These are phyloP conservation scores for Fraxinus platypoda DNA, from an alignment of 305 asterid genomes.

Conservation along the genomic window DNA sequence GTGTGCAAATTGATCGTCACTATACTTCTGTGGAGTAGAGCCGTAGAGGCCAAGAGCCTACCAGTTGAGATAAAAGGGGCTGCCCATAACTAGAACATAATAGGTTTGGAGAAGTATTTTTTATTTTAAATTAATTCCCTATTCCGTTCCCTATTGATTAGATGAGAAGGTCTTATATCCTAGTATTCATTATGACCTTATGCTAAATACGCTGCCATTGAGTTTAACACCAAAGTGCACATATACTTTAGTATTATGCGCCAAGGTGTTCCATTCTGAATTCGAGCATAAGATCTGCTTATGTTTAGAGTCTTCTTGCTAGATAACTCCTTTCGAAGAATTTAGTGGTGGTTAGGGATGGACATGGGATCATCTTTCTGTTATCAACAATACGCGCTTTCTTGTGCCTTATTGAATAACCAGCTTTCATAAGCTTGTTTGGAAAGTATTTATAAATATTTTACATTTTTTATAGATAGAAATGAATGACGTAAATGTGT, in stretches of 20 bases:
- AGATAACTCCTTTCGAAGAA: background rate
- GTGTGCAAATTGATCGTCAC: too few species aligned
- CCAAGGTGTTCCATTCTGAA: background rate
- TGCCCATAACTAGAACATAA: background rate
- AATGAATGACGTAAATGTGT: background rate
- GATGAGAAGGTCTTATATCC: background rate
- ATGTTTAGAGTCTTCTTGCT: background rate
- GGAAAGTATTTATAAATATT: background rate
- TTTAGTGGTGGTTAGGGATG: background rate
- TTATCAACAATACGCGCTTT: background rate
- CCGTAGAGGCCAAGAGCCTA: background rate
- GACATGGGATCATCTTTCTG: background rate
- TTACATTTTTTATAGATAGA: too few species aligned
- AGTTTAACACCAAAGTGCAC: background rate
- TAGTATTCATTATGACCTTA: background rate
- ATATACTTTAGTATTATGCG: background rate
- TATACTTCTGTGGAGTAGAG: background rate
- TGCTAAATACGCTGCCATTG: background rate
- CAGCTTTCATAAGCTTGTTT: background rate
- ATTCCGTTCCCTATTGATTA: constrained; percentile 4
- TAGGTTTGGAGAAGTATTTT: background rate
- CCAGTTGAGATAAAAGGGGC: background rate
- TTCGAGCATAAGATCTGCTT: background rate
- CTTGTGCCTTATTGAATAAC: background rate
- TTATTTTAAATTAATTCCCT: background rate